Percentiles rank a stretch among this genome's conserved stretches.
phyloP scores from a whole-genome alignment of 495 filamentous ascomycete species.

The Aspergillus carlsbadensis region DNA sequence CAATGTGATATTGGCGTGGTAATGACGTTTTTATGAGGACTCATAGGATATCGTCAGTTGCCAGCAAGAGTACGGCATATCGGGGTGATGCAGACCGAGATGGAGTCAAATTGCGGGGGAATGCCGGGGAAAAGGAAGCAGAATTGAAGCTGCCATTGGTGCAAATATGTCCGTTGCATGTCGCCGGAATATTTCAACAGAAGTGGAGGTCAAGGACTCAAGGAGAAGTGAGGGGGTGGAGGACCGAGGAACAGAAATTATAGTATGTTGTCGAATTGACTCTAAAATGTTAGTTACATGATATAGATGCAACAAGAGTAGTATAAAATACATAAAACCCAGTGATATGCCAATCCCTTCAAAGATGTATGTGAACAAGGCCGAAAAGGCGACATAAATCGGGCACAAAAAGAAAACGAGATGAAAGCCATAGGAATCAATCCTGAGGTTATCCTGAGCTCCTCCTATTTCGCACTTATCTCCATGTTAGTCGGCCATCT shows the following conservation, averaged over 20 bases:
- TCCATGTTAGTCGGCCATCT: constrained; percentile 3
- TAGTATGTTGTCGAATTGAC: neutral
- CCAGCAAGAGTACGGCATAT: neutral
- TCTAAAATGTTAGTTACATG: neutral
- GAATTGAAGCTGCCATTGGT: constrained; percentile 15
- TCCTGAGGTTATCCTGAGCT: neutral
- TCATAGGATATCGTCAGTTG: neutral
- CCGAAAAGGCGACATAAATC: neutral
- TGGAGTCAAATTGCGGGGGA: constrained; percentile 11
- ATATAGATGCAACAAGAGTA: neutral
- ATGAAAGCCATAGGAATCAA: neutral
- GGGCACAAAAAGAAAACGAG: neutral
- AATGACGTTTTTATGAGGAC: neutral
- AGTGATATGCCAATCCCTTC: neutral
- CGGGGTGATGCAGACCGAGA: constrained; percentile 18
- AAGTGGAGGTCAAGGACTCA: no score
- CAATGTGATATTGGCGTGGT: constrained; percentile 4
- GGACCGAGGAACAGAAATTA: neutral
- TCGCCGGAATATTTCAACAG: no score
- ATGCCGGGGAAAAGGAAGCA: neutral
- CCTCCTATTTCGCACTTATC: neutral
- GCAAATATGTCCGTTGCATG: constrained; percentile 10
- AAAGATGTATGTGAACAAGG: neutral
- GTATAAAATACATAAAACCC: neutral
- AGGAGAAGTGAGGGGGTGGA: no score